Evolutionary conservation across 1,139 yeast species (phyloP).

Genomic region (Meyerozyma smithsonii): DNA sequence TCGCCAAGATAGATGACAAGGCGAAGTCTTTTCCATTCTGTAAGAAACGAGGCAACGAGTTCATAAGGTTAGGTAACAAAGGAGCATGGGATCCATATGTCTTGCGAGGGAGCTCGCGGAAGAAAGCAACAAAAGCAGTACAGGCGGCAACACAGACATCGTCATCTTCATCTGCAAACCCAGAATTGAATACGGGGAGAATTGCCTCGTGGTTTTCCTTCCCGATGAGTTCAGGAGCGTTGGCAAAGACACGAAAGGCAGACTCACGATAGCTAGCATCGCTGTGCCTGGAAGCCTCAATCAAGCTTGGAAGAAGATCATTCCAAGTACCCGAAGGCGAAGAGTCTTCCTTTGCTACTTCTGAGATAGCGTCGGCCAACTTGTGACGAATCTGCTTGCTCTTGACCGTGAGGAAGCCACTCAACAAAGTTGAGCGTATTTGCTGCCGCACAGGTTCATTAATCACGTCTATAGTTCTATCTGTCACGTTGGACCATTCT

Average conservation of each 20-base stretch:
- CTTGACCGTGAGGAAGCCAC: constrained; percentile 67
- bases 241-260: constrained; percentile 81
- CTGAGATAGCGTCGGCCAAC: constrained; percentile 90
- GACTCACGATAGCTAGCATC: constrained; percentile 83
- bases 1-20: constrained; percentile 81
- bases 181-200: constrained; percentile 68
- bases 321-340: constrained; percentile 61
- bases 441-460: constrained; percentile 55
- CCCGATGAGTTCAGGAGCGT: constrained; percentile 77
- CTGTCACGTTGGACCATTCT: constrained; percentile 56
- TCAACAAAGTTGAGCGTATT: constrained; percentile 61
- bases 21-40: constrained; percentile 76
- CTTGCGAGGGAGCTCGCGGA: constrained; percentile 72
- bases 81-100: constrained; percentile 76
- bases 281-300: constrained; percentile 58
- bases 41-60: constrained; percentile 81
- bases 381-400: constrained; percentile 80
- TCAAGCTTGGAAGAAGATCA: constrained; percentile 69
- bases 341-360: constrained; percentile 69
- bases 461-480: constrained; percentile 72
- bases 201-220: constrained; percentile 51
- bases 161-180: constrained; percentile 75
- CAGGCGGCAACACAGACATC: constrained; percentile 89
- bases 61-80: constrained; percentile 75
- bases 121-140: constrained; percentile 86